Evolutionary conservation across 176 grass and related monocot species (phyloP).

Genomic region (Neostapfia colusana): DNA sequence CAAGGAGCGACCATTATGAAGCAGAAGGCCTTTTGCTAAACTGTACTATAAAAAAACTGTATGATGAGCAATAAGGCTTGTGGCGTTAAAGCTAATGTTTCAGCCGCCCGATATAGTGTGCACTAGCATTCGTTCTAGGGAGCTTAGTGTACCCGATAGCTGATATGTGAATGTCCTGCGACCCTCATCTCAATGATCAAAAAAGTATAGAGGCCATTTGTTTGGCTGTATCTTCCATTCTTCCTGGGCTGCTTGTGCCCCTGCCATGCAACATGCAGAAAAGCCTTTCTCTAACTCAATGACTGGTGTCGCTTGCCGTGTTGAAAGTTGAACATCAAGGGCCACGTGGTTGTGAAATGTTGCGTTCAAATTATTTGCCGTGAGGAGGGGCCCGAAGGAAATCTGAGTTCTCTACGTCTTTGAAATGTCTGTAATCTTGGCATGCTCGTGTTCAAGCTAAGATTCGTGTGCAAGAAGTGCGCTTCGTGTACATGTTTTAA

Average conservation of each 20-base stretch:
- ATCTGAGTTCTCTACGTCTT: not conserved
- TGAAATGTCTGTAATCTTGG: not conserved
- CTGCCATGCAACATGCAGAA: not conserved
- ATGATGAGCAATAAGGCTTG: constrained; percentile 28
- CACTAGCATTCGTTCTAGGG: constrained; percentile 42
- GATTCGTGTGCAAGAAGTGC: no score
- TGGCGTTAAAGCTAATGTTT: constrained; percentile 10
- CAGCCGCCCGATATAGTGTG: constrained; percentile 39
- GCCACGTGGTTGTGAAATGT: not conserved
- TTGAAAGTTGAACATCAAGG: not conserved
- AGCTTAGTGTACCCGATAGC: not conserved
- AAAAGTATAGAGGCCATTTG: not conserved
- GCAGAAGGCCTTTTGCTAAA: constrained; percentile 20
- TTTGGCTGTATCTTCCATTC: not conserved
- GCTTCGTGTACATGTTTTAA: no score
- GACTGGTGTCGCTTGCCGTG: not conserved
- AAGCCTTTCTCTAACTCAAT: not conserved
- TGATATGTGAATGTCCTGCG: not conserved
- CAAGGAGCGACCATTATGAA: constrained; percentile 11
- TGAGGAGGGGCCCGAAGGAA: not conserved
- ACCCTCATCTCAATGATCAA: not conserved
- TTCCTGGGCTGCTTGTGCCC: not conserved
- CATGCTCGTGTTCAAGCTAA: no score
- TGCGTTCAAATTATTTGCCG: not conserved
- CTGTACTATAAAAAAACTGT: constrained; percentile 23